These are phyloP conservation scores for Hemisphaericaspora xylanilytica DNA, from an alignment of 1,139 yeast genomes.

Conservation along the genomic window DNA sequence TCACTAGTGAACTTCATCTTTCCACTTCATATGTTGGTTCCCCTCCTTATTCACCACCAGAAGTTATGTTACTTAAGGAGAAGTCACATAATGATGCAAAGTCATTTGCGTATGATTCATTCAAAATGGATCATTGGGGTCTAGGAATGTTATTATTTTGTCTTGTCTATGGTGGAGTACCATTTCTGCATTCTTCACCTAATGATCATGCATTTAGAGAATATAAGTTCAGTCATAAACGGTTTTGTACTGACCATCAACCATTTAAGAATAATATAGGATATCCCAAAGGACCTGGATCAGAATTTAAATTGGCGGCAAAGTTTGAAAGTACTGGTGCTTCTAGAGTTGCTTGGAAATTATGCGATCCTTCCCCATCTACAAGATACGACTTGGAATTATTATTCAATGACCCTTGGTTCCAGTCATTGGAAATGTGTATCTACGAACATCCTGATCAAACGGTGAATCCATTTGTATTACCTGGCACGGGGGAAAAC, in stretches of 20 bases:
- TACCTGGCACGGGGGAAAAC: slow-evolving; percentile 23
- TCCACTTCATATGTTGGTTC: slow-evolving; percentile 64
- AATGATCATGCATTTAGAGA: slow-evolving; percentile 58
- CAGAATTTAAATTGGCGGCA: slow-evolving; percentile 63
- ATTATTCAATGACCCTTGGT: slow-evolving; percentile 65
- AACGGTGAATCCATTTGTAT: slow-evolving; percentile 38
- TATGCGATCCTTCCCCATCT: slow-evolving; percentile 60
- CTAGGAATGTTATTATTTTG: slow-evolving; percentile 66
- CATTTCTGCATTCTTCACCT: slow-evolving; percentile 54
- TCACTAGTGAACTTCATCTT: slow-evolving; percentile 43
- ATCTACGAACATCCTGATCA: slow-evolving; percentile 53
- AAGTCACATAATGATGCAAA: slow-evolving; percentile 34
- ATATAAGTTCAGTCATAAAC: slow-evolving; percentile 51
- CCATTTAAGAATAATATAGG: slow-evolving; percentile 48
- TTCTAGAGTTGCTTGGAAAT: slow-evolving; percentile 71
- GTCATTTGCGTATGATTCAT: slow-evolving; percentile 58
- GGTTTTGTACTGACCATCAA: slow-evolving; percentile 51
- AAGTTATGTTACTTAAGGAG: slow-evolving; percentile 57
- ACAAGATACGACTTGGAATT: slow-evolving; percentile 55
- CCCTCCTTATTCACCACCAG: slow-evolving; percentile 80
- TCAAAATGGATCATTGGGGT: slow-evolving; percentile 71
- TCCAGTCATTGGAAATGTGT: slow-evolving; percentile 59
- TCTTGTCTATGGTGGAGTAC: slow-evolving; percentile 56
- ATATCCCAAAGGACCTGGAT: slow-evolving; percentile 55
- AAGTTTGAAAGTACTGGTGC: slow-evolving; percentile 59